Conservation (phyloP, 495 filamentous ascomycete species). For the Cetradonia linearis region DNA sequence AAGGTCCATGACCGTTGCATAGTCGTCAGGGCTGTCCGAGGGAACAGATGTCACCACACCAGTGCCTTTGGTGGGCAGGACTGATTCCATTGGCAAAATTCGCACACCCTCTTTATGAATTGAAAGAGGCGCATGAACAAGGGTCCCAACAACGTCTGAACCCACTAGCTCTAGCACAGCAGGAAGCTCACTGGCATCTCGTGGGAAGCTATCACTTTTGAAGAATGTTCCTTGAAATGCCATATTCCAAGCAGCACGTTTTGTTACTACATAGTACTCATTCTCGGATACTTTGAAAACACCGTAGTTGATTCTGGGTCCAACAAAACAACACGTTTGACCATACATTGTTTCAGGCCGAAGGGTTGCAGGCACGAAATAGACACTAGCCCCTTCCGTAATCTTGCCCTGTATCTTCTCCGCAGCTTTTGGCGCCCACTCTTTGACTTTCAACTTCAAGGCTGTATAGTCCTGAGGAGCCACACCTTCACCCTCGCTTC, state of each 20-base stretch:
- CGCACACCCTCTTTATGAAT: conserved; percentile 72
- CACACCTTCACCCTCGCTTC: conserved; percentile 83
- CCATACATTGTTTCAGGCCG: conserved; percentile 98
- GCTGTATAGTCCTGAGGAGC: conserved; percentile 86
- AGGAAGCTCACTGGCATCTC: conserved; percentile 42
- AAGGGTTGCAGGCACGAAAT: conserved; percentile 82
- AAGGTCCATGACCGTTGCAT: conserved; percentile 76
- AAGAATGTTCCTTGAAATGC: conserved; percentile 84
- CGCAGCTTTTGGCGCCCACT: conserved; percentile 67
- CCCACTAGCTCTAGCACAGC: conserved; percentile 57
- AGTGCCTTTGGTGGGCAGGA: conserved; percentile 86
- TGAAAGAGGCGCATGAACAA: conserved; percentile 84
- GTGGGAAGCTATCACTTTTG: conserved; percentile 60
- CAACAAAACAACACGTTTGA: conserved; percentile 91
- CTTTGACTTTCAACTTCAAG: conserved; percentile 77
- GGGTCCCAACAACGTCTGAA: conserved; percentile 71
- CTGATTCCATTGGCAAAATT: conserved; percentile 89
- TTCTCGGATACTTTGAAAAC: conserved; percentile 75
- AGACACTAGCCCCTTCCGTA: conserved; percentile 72
- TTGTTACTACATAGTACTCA: conserved; percentile 77
- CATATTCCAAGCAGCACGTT: conserved; percentile 90
- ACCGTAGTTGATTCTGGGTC: conserved; percentile 82
- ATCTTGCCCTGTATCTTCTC: conserved; percentile 60
- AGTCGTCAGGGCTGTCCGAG: conserved; percentile 93
- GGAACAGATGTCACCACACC: conserved; percentile 94